Evolutionary conservation across 805 yeast genomes (phyloP), one percentile per base, ranked within the genome.

Genomic region (Pichia ethanolica): DNA sequence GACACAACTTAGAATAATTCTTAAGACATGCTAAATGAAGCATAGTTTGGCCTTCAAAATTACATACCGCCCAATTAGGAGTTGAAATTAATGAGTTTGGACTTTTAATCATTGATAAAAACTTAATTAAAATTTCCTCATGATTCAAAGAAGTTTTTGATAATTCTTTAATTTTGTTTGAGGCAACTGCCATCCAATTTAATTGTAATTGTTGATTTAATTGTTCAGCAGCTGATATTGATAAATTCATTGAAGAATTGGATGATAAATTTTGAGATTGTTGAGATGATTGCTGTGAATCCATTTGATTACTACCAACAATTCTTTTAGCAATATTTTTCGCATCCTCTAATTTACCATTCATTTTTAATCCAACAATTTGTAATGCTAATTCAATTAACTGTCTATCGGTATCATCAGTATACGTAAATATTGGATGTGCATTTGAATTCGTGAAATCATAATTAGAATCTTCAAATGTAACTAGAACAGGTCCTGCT

Each of bases 331-430:
- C 98, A 59, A 93, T 87, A 61, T 89, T 89, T 57, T 87, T 81
- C 2, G 98, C 97, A 66, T 91, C 97, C 62, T 93, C 98, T 50
- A 93, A 71, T 60, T 84, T 83, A 51, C 98, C 99, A 62, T 89
- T 90, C 97, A 91, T 89, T 69, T 91, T 91, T 67, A 90, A 73
- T 2, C 99, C 99, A 39, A 93, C 97, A 59, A 93, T 93, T 63
- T 93, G 98, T 58, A 93, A 73, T 2, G 99, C 99, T 54, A 93
- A 73, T 68, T 93, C 99, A 62, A 91, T 87, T 63, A 93, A 75
- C 66, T 91, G 97, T 56, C 93, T 78, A 67, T 93, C 99, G 9
- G 97, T 86, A 63, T 93, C 99, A 68, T 93, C 97, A 42, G 89
- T 77, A 61, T 93, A 93, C 0, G 98, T 89, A 67, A 93, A 93